Percentiles rank a stretch among this genome's conserved stretches.
Conservation (phyloP, 2,329 filamentous ascomycete genomes). For the Penicillium olsonii region DNA sequence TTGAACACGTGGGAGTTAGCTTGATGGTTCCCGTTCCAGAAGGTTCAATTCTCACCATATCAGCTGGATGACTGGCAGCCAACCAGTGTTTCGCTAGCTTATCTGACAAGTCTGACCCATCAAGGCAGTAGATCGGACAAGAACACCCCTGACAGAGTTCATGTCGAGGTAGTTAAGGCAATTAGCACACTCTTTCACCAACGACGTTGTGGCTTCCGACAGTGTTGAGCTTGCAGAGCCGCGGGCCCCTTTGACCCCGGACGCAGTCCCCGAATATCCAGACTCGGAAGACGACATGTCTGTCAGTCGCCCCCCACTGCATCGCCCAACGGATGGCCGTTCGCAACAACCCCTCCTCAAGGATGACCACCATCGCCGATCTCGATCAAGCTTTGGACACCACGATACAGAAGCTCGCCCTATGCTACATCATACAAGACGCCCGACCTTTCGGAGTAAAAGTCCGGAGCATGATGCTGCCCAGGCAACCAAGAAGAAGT, state of each 20-base stretch:
- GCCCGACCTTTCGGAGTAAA: conserved; percentile 73
- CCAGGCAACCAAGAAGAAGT: conserved; percentile 73
- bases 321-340: conserved; percentile 51
- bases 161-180: conserved; percentile 9
- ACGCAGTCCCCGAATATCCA: conserved; percentile 38
- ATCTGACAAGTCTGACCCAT: conserved; percentile 9
- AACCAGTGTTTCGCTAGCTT: conserved; percentile 3
- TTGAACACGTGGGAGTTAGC: conserved; percentile 7
- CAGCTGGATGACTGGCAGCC: conserved; percentile 10
- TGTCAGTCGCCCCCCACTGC: conserved; percentile 48
- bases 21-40: conserved; percentile 1
- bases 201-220: conserved; percentile 36
- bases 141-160: conserved; percentile 7
- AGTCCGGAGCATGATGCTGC: conserved; percentile 68
- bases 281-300: conserved; percentile 49
- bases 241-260: conserved; percentile 32
- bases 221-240: conserved; percentile 26
- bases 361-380: conserved; percentile 44
- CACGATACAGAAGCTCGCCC: conserved; percentile 38
- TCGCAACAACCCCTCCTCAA: conserved; percentile 58
- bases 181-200: conserved; percentile 1
- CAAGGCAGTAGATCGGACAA: conserved; percentile 8
- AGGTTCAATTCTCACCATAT: conserved; percentile 1
- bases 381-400: conserved; percentile 29
- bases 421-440: conserved; percentile 50